Evolutionary conservation across 2,329 filamentous ascomycete genomes (phyloP), one percentile per base, ranked within the genome.

Genomic region (Fusarium burgessii): DNA sequence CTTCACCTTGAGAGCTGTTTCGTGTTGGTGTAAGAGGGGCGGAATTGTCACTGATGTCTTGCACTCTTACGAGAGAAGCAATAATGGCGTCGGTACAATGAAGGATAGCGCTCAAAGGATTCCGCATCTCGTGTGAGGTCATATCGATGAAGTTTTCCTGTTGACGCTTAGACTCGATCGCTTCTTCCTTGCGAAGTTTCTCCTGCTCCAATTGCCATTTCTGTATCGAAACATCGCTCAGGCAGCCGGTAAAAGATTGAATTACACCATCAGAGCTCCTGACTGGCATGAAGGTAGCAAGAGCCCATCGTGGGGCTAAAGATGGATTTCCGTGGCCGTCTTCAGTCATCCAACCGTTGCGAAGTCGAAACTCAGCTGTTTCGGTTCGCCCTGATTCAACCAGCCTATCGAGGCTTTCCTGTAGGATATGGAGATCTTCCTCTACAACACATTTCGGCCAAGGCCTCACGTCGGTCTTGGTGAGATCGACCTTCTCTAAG

Each of bases 131-230:
- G 76, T 93, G 91, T 17, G 88, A 89, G 3, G 87, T 88, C 83
- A 93, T 93, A 78, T 94, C 92, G 75, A 95, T 93, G 74, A 94
- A 94, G 70, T 92, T 92, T 74, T 95, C 92, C 76, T 95, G 93
- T 76, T 93, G 91, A 8, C 90, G 82, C 74, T 87, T 88, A 33
- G 86, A 85, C 74, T 89, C 86, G 29, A 89, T 84, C 2, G 88
- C 88, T 61, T 89, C 86, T 45, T 86, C 85, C 76, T 85, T 87
- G 54, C 82, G 82, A 72, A 81, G 78, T 56, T 81, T 84, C 72
- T 86, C 86, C 52, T 81, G 82, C 67, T 84, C 85, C n/a, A 84
- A 78, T 77, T 86, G 86, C 83, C 82, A 87, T 64, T 83, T 86
- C 65, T 84, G 85, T 70, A 82, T 75, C 12, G 82, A 87, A 13